Percentiles rank a stretch among this genome's conserved stretches.
Evolutionary conservation across 495 filamentous ascomycete genomes (phyloP).

Genomic region (Pseudotulostoma volvatum): DNA sequence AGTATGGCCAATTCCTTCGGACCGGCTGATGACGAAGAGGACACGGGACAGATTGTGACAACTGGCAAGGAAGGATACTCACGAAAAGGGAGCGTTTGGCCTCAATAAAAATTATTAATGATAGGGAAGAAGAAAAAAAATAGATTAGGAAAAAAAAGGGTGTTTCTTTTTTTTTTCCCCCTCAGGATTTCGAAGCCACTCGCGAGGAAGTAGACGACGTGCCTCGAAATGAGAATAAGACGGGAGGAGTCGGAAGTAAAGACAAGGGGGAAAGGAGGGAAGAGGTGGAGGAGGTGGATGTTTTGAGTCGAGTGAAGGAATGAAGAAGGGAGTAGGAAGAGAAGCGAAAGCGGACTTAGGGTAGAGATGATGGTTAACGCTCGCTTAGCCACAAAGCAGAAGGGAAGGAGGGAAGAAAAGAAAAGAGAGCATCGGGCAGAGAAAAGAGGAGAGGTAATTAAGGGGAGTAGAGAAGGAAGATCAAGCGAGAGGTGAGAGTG

Average conservation of each 20-base stretch:
- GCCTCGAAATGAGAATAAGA: background rate
- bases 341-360: background rate
- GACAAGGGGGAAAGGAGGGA: constrained; percentile 1
- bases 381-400: constrained; percentile 1
- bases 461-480: constrained; percentile 10
- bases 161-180: no score
- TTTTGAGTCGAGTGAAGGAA: constrained; percentile 1
- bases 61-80: background rate
- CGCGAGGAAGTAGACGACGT: no score
- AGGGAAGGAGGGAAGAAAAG: constrained; percentile 9
- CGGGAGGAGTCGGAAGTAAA: constrained; percentile 2
- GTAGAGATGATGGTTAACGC: background rate
- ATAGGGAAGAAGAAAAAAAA: background rate
- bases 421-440: constrained; percentile 7
- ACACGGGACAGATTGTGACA: no score
- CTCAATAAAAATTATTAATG: background rate
- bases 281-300: background rate
- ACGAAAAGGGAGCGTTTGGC: background rate
- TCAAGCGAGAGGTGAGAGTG: constrained; percentile 5
- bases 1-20: no score
- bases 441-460: constrained; percentile 8
- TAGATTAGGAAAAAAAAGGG: background rate
- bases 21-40: no score
- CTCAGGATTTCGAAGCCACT: no score
- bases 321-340: constrained; percentile 5